These are phyloP conservation scores for Phylloporus sp. DNA, from an alignment of 768 basidiomycete species.

Conservation along the genomic window DNA sequence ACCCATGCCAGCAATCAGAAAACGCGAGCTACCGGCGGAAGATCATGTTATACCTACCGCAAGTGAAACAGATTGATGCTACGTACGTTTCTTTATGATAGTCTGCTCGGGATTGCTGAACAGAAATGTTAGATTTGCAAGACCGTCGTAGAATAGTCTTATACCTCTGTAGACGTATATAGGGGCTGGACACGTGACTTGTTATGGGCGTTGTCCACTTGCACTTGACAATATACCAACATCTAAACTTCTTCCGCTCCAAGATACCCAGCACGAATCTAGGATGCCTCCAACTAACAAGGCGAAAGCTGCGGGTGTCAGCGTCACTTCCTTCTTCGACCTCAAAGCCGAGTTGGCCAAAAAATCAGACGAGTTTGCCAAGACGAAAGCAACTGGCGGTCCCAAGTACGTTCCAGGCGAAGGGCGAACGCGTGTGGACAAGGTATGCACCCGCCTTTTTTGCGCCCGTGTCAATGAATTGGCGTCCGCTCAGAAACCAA, in stretches of 20 bases:
- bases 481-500: conserved; percentile 54
- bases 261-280: conserved; percentile 6
- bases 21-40: conserved; percentile 81
- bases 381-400: conserved; percentile 58
- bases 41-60: conserved; percentile 82
- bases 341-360: conserved; percentile 59
- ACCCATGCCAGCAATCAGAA: conserved; percentile 84
- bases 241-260: neutral
- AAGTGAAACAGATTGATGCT: conserved; percentile 92
- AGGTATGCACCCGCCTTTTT: conserved; percentile 41
- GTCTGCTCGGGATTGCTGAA: neutral
- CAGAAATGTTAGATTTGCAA: conserved; percentile 34
- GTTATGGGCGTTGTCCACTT: neutral
- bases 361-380: conserved; percentile 56
- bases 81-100: conserved; percentile 57
- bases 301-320: conserved; percentile 66
- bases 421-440: conserved; percentile 58
- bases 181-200: neutral
- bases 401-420: conserved; percentile 52
- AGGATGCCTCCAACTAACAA: conserved; percentile 48
- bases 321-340: conserved; percentile 75
- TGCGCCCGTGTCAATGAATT: neutral
- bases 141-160: conserved; percentile 80
- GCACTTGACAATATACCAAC: neutral
- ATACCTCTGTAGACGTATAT: conserved; percentile 30